A percentile compares a stretch with the other conserved stretches of the same genome.
Evolutionary conservation across 192 early-diverging fungal species (phyloP).

Genomic region (Podila epicladia): DNA sequence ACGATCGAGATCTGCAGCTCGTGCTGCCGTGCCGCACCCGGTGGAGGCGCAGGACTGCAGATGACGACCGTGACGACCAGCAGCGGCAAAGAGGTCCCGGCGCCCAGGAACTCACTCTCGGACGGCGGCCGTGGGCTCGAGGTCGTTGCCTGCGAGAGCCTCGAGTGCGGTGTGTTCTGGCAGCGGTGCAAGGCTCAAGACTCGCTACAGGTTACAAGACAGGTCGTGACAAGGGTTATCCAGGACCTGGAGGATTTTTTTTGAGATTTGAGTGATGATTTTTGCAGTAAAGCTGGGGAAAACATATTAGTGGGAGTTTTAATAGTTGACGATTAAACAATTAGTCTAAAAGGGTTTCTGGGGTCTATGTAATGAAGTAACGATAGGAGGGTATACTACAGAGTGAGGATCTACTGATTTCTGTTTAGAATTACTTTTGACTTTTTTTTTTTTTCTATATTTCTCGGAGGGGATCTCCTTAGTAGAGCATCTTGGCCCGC

Average conservation of each 20-base stretch:
- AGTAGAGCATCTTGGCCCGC: slow-evolving; percentile 26
- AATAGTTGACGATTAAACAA: neutral
- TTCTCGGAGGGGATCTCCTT: no score
- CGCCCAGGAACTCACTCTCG: neutral
- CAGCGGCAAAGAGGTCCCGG: neutral
- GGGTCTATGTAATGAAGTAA: no score
- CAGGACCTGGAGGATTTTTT: slow-evolving; percentile 17
- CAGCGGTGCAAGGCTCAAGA: slow-evolving; percentile 32
- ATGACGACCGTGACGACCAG: neutral
- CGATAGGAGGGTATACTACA: no score
- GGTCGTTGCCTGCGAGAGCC: slow-evolving; percentile 43
- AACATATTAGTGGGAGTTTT: neutral
- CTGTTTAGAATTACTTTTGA: neutral
- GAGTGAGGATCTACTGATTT: no score
- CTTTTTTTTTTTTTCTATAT: neutral
- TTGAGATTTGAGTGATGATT: no score
- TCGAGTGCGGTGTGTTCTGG: slow-evolving; percentile 43
- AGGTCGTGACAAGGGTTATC: slow-evolving; percentile 6
- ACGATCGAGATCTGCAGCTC: slow-evolving; percentile 39
- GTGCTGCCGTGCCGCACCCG: slow-evolving; percentile 20
- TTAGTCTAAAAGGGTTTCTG: neutral
- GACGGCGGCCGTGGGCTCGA: slow-evolving; percentile 14
- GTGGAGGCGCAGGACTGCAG: slow-evolving; percentile 13
- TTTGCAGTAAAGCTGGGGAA: no score
- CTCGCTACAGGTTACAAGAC: neutral